A percentile compares a stretch with the other conserved stretches of the same genome.
Conservation (phyloP, 352 stramenopile species). For the Phytophthora palmivora region DNA sequence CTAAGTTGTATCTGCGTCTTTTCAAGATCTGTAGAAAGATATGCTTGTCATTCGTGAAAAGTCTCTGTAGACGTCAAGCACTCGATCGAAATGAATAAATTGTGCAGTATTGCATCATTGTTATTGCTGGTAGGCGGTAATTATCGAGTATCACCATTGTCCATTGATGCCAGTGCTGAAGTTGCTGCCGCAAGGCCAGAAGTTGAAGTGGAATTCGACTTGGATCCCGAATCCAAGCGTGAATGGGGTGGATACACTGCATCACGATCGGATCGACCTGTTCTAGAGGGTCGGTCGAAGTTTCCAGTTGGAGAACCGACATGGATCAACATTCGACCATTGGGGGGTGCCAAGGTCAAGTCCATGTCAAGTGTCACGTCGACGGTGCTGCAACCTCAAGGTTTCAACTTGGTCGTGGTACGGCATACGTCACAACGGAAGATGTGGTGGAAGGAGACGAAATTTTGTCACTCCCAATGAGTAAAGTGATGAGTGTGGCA, state of each 20-base stretch:
- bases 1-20: constrained; percentile 26
- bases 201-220: constrained; percentile 43
- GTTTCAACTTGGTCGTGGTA: constrained; percentile 56
- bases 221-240: constrained; percentile 39
- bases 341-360: constrained; percentile 13
- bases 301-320: constrained; percentile 17
- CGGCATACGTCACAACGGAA: constrained; percentile 33
- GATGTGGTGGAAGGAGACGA: constrained; percentile 22
- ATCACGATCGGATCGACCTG: constrained; percentile 27
- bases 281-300: constrained; percentile 27
- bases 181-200: constrained; percentile 21
- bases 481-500: constrained; percentile 48
- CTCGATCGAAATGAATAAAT: constrained; percentile 11
- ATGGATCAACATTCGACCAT: constrained; percentile 20
- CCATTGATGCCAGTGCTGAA: constrained; percentile 26
- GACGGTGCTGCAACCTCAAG: constrained; percentile 34
- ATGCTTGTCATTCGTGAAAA: constrained; percentile 24
- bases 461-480: constrained; percentile 43
- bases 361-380: constrained; percentile 4
- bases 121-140: constrained; percentile 14
- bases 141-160: constrained; percentile 11
- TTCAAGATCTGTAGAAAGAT: constrained; percentile 36
- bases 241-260: constrained; percentile 18
- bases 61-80: neutral
- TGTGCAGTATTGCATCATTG: constrained; percentile 11